Base-by-base conservation (phyloP, 1,139 yeast species). In the Hansenula lynferdii region DNA sequence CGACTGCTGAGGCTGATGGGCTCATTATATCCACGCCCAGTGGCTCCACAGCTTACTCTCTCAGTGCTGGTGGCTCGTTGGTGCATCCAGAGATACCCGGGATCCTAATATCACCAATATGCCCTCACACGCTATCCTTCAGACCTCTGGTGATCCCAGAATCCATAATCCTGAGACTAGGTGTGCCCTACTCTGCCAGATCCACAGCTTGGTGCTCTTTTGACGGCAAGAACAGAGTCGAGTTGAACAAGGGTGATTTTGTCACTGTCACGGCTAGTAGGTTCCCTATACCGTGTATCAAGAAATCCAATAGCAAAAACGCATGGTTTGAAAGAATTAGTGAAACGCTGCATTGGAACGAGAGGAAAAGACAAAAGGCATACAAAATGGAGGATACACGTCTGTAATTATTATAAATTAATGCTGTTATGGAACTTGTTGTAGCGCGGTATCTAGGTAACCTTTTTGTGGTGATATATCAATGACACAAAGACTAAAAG, bases 1-100 rank as follows among this genome's bases (percentile, higher is more conserved):
- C 96, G 6, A 75, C 87, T n/a, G 83, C 92, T 27, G 84, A 85
- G 16, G 95, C 94, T 0, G 96, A 87, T 58, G 96, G 96, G 1
- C 68, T 86, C 10, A 82, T 84, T 8, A 79, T 85, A 41, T 78
- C 94, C 11, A 84, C 96, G 0, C 96, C 96, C 12, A 85, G 95
- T 2, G 96, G 96, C 0, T 85, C 95, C 6, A 87, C 96, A 0
- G 96, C 96, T 0, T 87, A 87, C 59, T 84, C 95, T 0, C 67
- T 87, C 42, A 77, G 87, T 14, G 82, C 95, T 0, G 96, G 96
- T 6, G 96, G 96, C 1, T 80, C 95, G 9, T 75, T 87, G 34
- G 89, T 85, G 6, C 95, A 87, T 54, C 96, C 96, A 0, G 77
- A 79, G 42, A 85, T 86, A 11, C 87, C 89, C 8, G 87, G 92